Conservation (phyloP, 495 filamentous ascomycete genomes). For the Endocarpon pusillum region DNA sequence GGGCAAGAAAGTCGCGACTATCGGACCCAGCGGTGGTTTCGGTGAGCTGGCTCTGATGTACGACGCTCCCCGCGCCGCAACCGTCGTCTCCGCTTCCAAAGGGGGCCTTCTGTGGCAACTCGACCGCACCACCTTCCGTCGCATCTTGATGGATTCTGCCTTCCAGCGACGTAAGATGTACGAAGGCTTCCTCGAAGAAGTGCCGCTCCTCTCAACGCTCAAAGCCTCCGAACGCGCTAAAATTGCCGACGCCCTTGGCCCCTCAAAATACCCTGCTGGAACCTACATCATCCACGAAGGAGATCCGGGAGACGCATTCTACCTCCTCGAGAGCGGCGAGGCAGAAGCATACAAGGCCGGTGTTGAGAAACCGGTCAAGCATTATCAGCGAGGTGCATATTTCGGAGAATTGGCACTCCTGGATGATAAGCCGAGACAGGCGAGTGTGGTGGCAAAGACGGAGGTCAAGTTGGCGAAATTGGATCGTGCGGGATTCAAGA, state of each 20-base stretch:
- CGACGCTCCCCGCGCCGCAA: conserved; percentile 93
- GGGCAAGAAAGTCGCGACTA: conserved; percentile 66
- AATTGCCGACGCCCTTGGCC: conserved; percentile 90
- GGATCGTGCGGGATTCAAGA: conserved; percentile 87
- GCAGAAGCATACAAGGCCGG: conserved; percentile 68
- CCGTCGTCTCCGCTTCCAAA: conserved; percentile 67
- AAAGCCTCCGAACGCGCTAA: conserved; percentile 87
- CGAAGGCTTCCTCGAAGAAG: conserved; percentile 93
- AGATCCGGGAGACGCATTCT: conserved; percentile 84
- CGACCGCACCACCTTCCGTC: conserved; percentile 90
- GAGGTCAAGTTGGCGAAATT: conserved; percentile 84
- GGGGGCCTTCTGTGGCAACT: conserved; percentile 80
- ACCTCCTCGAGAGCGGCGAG: conserved; percentile 74
- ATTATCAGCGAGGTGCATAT: conserved; percentile 82
- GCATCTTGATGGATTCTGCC: conserved; percentile 95
- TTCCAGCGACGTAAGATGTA: conserved; percentile 94
- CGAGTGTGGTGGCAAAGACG: conserved; percentile 63
- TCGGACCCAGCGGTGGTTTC: conserved; percentile 85
- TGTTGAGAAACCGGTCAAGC: conserved; percentile 47
- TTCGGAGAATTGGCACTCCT: conserved; percentile 89
- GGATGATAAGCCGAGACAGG: conserved; percentile 87
- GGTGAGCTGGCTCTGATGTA: conserved; percentile 97
- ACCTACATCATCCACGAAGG: conserved; percentile 79
- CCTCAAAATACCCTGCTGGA: conserved; percentile 67
- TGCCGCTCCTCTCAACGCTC: conserved; percentile 68